Evolutionary conservation across 2,329 filamentous ascomycete species (phyloP), one percentile per base, ranked within the genome.

Genomic region (Sporothrix euskadiensis): DNA sequence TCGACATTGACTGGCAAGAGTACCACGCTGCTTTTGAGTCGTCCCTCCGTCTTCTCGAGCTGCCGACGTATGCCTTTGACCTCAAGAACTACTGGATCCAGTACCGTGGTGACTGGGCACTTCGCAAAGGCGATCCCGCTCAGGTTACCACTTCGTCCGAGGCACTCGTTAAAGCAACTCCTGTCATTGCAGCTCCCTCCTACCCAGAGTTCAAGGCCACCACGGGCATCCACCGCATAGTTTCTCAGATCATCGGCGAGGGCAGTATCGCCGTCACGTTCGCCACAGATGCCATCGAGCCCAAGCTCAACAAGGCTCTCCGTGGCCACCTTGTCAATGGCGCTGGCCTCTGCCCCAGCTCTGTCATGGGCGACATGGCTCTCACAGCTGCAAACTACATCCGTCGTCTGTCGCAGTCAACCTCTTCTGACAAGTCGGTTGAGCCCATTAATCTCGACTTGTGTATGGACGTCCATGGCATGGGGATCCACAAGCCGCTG

Each of bases 41-140:
- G 0, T 81, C 80, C 9, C 80, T 83, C 1, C 80, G 81, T 4
- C 83, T 94, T 7, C 81, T 93, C 4, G 83, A 88, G 8, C 82
- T 94, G 0, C 92, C 92, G 0, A 87, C 87, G 1, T 94, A 94
- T 79, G 85, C 86, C 0, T 94, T 91, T 82, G 90, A 94, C 77
- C 84, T 89, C 77, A 92, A 93, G 84, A 91, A 88, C 76, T 93
- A 94, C 79, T 90, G 88, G 88, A 83, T 89, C 56, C 84, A 86
- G 77, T 89, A 89, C 78, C 81, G 85, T 74, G 90, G 92, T 75
- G 90, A 94, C 80, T 94, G 91, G 89, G 88, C 86, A 26, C 83
- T 94, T 49, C 89, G 86, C 74, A 94, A 94, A 84, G 89, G 91
- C 77, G 68, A 74, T 73, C 78, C 82, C 26, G 77, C 81, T 10